Conservation (phyloP, 192 early-diverging fungal species). For the Tieghemiomyces parasiticus region DNA sequence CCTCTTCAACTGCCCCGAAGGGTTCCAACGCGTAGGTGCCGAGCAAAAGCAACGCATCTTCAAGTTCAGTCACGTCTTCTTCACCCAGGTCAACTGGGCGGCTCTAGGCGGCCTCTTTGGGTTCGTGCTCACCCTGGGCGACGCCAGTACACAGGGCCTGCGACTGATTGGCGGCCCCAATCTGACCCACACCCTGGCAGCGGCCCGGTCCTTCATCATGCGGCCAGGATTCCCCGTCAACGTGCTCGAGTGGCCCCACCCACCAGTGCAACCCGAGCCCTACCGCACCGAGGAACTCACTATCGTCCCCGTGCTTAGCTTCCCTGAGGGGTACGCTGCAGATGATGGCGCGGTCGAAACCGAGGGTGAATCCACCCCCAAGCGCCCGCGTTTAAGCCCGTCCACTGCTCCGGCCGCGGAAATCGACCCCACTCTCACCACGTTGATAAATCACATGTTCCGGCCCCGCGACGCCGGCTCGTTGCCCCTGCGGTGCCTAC, state of each 20-base stretch:
- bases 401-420: not conserved
- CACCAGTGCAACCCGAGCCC: conserved; percentile 16
- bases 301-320: conserved; percentile 44
- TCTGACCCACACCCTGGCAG: conserved; percentile 60
- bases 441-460: conserved; percentile 10
- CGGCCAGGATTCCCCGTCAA: conserved; percentile 39
- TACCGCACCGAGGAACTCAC: conserved; percentile 52
- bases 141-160: conserved; percentile 44
- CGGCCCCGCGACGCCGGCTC: not conserved
- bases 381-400: not conserved
- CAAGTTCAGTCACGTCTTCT: conserved; percentile 63
- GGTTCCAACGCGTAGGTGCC: conserved; percentile 69
- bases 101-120: conserved; percentile 82
- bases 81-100: conserved; percentile 76
- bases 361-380: too few species aligned
- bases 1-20: conserved; percentile 90
- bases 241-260: conserved; percentile 36
- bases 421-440: not conserved
- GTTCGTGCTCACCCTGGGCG: conserved; percentile 81
- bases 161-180: conserved; percentile 62
- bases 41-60: conserved; percentile 56
- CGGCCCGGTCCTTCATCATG: conserved; percentile 64
- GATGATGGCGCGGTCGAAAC: too few species aligned
- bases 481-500: not conserved
- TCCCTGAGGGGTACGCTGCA: conserved; percentile 29